Base-by-base conservation (phyloP, 768 basidiomycete species). In the Hygrocybe punicea region DNA sequence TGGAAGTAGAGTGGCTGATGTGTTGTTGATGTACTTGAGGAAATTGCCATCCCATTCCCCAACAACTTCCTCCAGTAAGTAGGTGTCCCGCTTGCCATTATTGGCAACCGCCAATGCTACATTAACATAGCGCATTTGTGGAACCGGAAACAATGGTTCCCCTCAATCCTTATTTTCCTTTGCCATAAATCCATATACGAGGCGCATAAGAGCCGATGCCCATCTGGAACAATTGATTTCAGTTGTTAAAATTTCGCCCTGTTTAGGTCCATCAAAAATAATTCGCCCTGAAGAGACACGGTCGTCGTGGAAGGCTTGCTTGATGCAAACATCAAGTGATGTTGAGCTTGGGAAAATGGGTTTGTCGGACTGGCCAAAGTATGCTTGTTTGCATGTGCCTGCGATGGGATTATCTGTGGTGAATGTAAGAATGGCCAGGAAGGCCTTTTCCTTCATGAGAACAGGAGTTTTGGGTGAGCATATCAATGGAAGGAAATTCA, bases 1-100 rank as follows among this genome's bases (percentile, higher is more conserved):
- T 16, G 48, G 29, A 29, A 61, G 54, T 1, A 62, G 61, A 9
- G 55, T 34, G 3, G 63, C 59, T 13, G 55, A 60, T 5, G 57
- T 60, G 51, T 69, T 70, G 56, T 65, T 61, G 29, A 70, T 52
- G 39, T 65, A 70, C 56, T 70, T 70, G 4, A 40, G 33, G 53
- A 69, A 70, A 5, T 29, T 17, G 0, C 63, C 63, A 14, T 59
- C 14, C n/a, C 16, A 21, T 8, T 33, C 47, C 14, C 48, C 51
- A 33, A 67, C 63, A 2, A 58, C 47, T 39, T 65, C 63, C 47
- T 67, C 63, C 2, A 67, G 17, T 6, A 67, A 36, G 49, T 61
- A 67, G 25, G 58, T 61, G 3, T 52, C 23, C 3, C n/a, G 33
- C n/a, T 53, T 19, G 13, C 9, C 17, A 34, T 53, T 53, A 53